Evolutionary conservation across 139 green algal genomes (phyloP).

Genomic region (Chlorella vulgaris): DNA sequence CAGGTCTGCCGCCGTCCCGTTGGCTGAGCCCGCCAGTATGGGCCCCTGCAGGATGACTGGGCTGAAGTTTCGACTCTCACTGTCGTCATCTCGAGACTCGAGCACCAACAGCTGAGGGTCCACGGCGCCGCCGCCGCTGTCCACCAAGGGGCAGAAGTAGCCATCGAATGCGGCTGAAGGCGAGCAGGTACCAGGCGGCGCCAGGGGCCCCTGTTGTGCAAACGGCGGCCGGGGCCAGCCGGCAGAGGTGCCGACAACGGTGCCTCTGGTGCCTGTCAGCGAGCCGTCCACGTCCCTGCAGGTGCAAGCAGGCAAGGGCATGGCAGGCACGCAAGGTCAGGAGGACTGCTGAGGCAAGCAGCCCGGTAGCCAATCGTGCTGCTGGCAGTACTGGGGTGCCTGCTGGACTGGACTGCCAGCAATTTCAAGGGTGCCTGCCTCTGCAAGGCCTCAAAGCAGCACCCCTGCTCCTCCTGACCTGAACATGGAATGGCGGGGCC

Average conservation of each 20-base stretch:
- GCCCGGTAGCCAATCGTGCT: not conserved
- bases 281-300: not conserved
- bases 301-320: not conserved
- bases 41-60: not conserved
- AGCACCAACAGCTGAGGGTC: not conserved
- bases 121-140: not conserved
- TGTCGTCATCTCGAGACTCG: not conserved
- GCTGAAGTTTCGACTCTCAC: not conserved
- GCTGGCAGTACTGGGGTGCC: too few relatives aligned
- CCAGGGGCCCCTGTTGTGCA: not conserved
- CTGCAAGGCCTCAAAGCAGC: too few relatives aligned
- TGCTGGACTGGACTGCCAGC: too few relatives aligned
- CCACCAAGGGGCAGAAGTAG: not conserved
- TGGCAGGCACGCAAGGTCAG: too few relatives aligned
- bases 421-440: too few relatives aligned
- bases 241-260: not conserved
- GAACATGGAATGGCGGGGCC: conserved; percentile 3
- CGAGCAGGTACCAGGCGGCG: not conserved
- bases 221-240: not conserved
- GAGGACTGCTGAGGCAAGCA: not conserved
- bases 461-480: not conserved
- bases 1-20: too few relatives aligned
- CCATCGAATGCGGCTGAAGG: not conserved
- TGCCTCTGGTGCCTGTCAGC: not conserved
- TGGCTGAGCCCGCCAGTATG: not conserved